These are phyloP conservation scores for Primulina eburnea DNA, from an alignment of 257 asterid species.

Conservation along the genomic window DNA sequence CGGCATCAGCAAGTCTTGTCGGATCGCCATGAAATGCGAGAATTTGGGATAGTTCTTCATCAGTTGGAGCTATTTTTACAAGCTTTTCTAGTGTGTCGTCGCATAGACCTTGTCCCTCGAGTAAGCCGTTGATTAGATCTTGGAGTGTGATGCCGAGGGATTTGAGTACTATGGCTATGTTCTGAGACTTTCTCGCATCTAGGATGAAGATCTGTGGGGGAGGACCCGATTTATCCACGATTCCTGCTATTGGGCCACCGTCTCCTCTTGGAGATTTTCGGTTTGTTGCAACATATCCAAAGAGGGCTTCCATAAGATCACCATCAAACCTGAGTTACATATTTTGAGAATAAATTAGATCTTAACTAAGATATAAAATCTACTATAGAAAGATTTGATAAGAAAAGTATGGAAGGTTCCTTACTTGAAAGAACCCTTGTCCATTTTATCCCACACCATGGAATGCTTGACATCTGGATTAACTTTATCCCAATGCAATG, in stretches of 20 bases:
- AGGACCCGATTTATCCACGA: constrained; percentile 48
- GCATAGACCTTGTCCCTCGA: constrained; percentile 57
- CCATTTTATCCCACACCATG: constrained; percentile 94
- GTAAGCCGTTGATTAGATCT: constrained; percentile 60
- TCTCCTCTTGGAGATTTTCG: constrained; percentile 61
- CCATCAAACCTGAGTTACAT: constrained; percentile 69
- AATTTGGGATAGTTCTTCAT: constrained; percentile 61
- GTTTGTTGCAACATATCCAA: constrained; percentile 81
- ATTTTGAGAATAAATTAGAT: neutral
- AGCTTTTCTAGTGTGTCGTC: constrained; percentile 73
- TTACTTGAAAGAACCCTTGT: constrained; percentile 92
- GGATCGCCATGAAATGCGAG: constrained; percentile 71
- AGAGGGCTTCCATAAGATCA: constrained; percentile 94
- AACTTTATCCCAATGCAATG: constrained; percentile 94
- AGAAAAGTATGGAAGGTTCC: constrained; percentile 6
- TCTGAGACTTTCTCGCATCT: constrained; percentile 78
- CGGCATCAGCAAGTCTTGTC: constrained; percentile 73
- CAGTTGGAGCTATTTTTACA: constrained; percentile 58
- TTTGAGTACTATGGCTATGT: constrained; percentile 70
- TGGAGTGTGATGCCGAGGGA: constrained; percentile 58
- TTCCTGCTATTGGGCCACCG: constrained; percentile 23
- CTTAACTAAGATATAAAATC: neutral
- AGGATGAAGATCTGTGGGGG: constrained; percentile 71
- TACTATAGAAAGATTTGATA: neutral
- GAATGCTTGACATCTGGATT: constrained; percentile 75